A percentile compares a stretch with the other conserved stretches of the same genome.
Evolutionary conservation across 257 asterid genomes (phyloP).

Genomic region (Gentiana macrophylla): DNA sequence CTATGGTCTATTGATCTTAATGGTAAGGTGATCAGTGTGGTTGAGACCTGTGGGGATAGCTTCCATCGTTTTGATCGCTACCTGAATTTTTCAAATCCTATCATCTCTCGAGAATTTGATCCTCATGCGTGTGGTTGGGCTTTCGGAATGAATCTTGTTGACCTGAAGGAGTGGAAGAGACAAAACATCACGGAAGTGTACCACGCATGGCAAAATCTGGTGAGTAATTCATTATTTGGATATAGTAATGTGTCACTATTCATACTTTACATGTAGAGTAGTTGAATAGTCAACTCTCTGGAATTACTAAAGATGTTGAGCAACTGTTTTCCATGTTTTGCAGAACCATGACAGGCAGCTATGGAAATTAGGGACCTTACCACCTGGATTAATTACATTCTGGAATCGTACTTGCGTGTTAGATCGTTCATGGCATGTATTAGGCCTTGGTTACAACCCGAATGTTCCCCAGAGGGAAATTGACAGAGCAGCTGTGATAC

Average conservation of each 20-base stretch:
- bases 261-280: too few species aligned
- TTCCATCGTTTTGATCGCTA: conserved; percentile 92
- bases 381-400: conserved; percentile 90
- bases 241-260: background rate
- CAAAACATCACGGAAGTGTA: conserved; percentile 76
- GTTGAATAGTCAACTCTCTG: background rate
- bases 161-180: conserved; percentile 63
- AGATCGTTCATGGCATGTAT: conserved; percentile 78
- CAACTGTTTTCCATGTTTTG: conserved; percentile 1
- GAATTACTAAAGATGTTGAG: background rate
- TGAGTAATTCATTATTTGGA: conserved; percentile 17
- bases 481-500: conserved; percentile 76
- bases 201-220: conserved; percentile 93
- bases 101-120: conserved; percentile 46
- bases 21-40: conserved; percentile 91
- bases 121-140: conserved; percentile 99
- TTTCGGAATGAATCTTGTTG: conserved; percentile 82
- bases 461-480: conserved; percentile 57
- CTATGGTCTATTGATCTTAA: conserved; percentile 76
- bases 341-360: conserved; percentile 80
- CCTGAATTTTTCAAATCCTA: conserved; percentile 87
- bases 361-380: conserved; percentile 92
- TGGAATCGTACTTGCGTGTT: conserved; percentile 68
- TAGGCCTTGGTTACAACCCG: conserved; percentile 92
- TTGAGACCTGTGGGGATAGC: conserved; percentile 92